Conservation (phyloP, 2,329 filamentous ascomycete species). For the Exophiala viscosa region DNA sequence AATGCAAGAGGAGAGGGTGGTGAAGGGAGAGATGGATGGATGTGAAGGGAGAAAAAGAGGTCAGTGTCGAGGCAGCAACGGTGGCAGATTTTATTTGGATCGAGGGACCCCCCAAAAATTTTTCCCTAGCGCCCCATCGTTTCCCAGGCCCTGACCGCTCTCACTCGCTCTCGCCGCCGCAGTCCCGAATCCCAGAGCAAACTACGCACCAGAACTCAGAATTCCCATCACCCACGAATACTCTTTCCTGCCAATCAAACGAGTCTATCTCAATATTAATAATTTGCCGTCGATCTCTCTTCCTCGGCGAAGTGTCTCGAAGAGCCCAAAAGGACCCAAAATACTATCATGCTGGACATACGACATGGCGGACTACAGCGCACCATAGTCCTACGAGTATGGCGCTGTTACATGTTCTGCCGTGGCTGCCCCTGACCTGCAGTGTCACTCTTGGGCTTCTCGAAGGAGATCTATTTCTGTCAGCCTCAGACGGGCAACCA, state of each 20-base stretch:
- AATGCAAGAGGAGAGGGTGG: conserved; percentile 15
- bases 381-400: not conserved
- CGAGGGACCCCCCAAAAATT: not conserved
- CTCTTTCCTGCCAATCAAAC: not conserved
- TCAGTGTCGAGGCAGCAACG: conserved; percentile 1
- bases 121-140: conserved; percentile 1
- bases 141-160: not conserved
- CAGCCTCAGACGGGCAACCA: conserved; percentile 6
- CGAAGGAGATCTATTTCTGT: conserved; percentile 20
- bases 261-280: not conserved
- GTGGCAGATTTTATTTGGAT: conserved; percentile 14
- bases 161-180: not conserved
- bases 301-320: conserved; percentile 6
- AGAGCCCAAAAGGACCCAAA: not conserved
- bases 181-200: too few relatives aligned
- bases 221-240: not conserved
- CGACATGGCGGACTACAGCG: too few relatives aligned
- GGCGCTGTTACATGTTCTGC: too few relatives aligned
- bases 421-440: too few relatives aligned
- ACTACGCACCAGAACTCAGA: not conserved
- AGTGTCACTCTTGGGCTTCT: too few relatives aligned
- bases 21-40: conserved; percentile 11
- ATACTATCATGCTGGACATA: too few relatives aligned
- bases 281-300: not conserved
- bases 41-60: conserved; percentile 11